Percentiles rank a stretch among this genome's conserved stretches.
phyloP scores from a whole-genome alignment of 768 basidiomycete species.

The Porpolomopsis calyptriformis region DNA sequence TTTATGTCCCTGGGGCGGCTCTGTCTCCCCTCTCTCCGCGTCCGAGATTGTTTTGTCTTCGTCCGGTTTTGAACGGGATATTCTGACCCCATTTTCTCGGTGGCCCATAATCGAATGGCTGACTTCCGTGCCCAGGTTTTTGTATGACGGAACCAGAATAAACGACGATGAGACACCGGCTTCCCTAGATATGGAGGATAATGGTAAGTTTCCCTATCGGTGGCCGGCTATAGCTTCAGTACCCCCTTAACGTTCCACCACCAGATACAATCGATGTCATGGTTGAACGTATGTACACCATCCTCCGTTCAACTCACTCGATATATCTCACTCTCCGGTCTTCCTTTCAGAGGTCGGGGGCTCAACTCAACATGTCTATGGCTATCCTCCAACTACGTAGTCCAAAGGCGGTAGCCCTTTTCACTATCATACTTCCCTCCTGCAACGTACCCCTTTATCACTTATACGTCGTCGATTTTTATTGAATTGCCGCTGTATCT shows the following conservation, averaged over 20 bases:
- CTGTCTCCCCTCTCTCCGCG: neutral
- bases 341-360: conserved; percentile 37
- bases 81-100: neutral
- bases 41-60: neutral
- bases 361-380: conserved; percentile 8
- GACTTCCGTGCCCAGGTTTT: too few relatives aligned
- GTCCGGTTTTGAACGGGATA: conserved; percentile 1
- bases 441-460: conserved; percentile 1
- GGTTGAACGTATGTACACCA: conserved; percentile 73
- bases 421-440: neutral
- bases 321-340: too few relatives aligned
- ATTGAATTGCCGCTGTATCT: neutral
- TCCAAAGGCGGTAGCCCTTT: neutral
- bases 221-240: conserved; percentile 1
- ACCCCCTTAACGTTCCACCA: conserved; percentile 6
- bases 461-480: neutral
- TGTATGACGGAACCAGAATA: conserved; percentile 85
- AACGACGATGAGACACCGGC: conserved; percentile 80
- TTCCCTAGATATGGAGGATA: conserved; percentile 82
- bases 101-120: too few relatives aligned
- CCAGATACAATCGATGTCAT: conserved; percentile 91
- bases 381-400: neutral
- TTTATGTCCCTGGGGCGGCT: neutral
- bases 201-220: conserved; percentile 41
- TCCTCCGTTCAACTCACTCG: conserved; percentile 8